Base-by-base conservation (phyloP, 495 filamentous ascomycete species). In the Daldinia vernicosa region DNA sequence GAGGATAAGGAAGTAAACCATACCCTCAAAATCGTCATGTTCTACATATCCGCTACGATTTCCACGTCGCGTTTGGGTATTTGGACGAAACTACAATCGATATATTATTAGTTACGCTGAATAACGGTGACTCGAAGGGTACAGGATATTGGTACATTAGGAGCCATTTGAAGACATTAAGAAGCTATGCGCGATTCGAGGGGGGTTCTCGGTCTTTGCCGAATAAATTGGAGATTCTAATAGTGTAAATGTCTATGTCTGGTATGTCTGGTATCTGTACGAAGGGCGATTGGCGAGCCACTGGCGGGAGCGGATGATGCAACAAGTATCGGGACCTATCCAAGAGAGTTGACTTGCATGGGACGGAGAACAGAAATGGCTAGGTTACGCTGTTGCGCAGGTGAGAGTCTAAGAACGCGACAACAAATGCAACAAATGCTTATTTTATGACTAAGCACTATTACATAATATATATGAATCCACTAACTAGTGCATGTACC, bases 1-100 rank as follows among this genome's bases (percentile, higher is more conserved):
- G 15, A 30, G 8, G 14, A n/a, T 12, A 17, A 12, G 22, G 43
- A 51, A 28, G 8, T n/a, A 33, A 9, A 45, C 55, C 69, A 55
- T 59, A 80, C 80, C 94, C 80, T 98, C 95, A 68, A 97, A 95
- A 72, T 98, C 89, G 83, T 99, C 96, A 77, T 97, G 93, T 74
- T 98, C 95, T 50, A 91, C 88, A 76, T 91, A 90, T 60, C 85
- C 86, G 39, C 88, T 82, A 26, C 92, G 89, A 52, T 90, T 90
- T 74, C 92, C 87, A 60, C 89, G 89, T 69, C 91, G 89, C 67
- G 88, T 91, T 74, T 85, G 86, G 67, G 83, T 89, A 66, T 77
- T 77, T 51, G 62, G 73, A 15, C 73, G 75, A 33, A 74, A 77
- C 75, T 77, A 22, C 15, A 53, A 35, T 39, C 9, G 26, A 17